phyloP scores from a whole-genome alignment of 1,284 basidiomycete species.

The Sutorius eximius region DNA sequence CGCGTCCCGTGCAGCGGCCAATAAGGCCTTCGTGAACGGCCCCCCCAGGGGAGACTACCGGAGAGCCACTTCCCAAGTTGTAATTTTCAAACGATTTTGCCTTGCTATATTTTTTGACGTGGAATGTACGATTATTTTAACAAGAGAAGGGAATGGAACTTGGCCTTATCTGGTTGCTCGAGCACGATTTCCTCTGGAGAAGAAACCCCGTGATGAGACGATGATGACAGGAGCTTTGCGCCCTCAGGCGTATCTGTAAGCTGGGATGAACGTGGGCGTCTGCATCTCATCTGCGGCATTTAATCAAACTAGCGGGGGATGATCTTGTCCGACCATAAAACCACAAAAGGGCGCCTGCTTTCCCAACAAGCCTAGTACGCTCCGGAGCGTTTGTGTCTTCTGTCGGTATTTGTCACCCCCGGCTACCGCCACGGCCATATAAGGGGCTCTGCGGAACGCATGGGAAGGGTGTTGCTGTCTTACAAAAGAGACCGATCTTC shows the following conservation, averaged over 20 bases:
- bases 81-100: not conserved
- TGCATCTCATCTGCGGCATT: not conserved
- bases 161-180: not conserved
- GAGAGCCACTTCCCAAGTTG: not conserved
- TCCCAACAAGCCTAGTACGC: too few relatives aligned
- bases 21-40: not conserved
- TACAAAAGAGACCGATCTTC: not conserved
- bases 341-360: conserved; percentile 3
- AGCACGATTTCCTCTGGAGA: not conserved
- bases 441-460: not conserved
- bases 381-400: not conserved
- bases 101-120: not conserved
- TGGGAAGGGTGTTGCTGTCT: not conserved
- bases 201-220: not conserved
- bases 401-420: not conserved
- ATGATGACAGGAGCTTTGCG: conserved; percentile 1
- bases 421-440: not conserved
- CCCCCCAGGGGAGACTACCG: fast-evolving
- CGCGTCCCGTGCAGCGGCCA: conserved; percentile 7
- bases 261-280: not conserved
- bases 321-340: conserved; percentile 1
- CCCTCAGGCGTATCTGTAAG: not conserved
- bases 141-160: not conserved
- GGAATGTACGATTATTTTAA: not conserved
- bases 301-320: not conserved